A percentile compares a stretch with the other conserved stretches of the same genome.
These are phyloP conservation scores for Eutrema salsugineum DNA, from an alignment of 441 rosid genomes.

Conservation along the genomic window DNA sequence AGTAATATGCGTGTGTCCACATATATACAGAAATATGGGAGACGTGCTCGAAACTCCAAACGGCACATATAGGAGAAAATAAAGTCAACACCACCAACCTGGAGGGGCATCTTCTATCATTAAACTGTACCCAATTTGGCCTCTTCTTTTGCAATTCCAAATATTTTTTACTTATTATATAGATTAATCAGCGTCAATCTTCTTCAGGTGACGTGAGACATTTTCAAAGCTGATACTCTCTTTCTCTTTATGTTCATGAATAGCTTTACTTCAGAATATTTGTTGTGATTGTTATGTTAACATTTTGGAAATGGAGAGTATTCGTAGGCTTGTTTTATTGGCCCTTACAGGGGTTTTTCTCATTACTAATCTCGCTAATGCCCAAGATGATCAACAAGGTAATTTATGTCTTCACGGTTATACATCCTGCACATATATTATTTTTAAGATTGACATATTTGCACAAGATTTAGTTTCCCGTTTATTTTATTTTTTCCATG, in stretches of 20 bases:
- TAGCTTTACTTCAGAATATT: neutral
- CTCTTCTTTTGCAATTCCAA: neutral
- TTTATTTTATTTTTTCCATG: neutral
- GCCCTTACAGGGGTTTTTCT: neutral
- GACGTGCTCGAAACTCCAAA: neutral
- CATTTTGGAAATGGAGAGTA: neutral
- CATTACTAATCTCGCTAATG: neutral
- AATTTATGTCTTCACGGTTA: neutral
- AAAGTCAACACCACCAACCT: neutral
- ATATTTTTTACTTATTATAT: neutral
- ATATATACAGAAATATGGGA: neutral
- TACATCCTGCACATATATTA: too few species aligned
- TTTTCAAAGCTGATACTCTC: neutral
- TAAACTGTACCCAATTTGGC: neutral
- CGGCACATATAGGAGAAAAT: neutral
- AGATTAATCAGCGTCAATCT: neutral
- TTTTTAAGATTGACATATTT: neutral
- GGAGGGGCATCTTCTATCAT: neutral
- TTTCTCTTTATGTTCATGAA: neutral
- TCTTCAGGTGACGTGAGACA: neutral
- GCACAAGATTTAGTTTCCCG: neutral
- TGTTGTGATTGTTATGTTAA: neutral
- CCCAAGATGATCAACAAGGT: neutral
- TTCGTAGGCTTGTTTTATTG: neutral
- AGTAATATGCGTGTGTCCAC: neutral